Conservation (phyloP, 768 basidiomycete genomes). For the Xanthoconium purpureum region DNA sequence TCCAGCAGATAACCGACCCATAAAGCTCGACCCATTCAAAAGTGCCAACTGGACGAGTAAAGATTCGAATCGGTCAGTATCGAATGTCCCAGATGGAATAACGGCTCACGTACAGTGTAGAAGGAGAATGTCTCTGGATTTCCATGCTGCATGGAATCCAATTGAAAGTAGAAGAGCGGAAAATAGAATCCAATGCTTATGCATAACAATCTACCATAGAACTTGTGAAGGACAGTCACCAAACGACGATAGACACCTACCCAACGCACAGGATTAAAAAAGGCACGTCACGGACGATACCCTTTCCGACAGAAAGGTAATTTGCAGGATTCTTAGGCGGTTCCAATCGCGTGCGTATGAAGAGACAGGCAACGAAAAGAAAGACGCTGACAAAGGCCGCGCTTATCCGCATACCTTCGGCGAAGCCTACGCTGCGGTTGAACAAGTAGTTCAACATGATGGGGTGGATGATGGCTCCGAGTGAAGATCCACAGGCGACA, state of each 20-base stretch:
- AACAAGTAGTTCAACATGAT: conserved; percentile 32
- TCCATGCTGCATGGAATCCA: conserved; percentile 48
- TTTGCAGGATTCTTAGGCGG: conserved; percentile 18
- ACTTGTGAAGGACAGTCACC: neutral
- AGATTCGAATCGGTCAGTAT: neutral
- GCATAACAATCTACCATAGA: conserved; percentile 14
- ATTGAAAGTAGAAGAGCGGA: conserved; percentile 56
- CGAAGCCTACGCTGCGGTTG: conserved; percentile 33
- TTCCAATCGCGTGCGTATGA: conserved; percentile 41
- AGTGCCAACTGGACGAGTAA: conserved; percentile 40
- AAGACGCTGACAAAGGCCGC: conserved; percentile 40
- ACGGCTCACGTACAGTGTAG: conserved; percentile 41
- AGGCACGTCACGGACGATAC: conserved; percentile 15
- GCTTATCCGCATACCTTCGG: conserved; percentile 48
- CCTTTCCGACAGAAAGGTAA: conserved; percentile 16
- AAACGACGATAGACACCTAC: conserved; percentile 11
- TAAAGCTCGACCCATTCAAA: conserved; percentile 47
- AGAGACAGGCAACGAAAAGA: conserved; percentile 32
- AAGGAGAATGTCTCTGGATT: conserved; percentile 48
- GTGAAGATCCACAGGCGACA: conserved; percentile 37
- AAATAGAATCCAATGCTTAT: conserved; percentile 43
- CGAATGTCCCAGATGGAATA: neutral
- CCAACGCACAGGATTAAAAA: conserved; percentile 20
- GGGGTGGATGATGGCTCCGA: conserved; percentile 25
- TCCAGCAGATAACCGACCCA: conserved; percentile 50